phyloP scores from a whole-genome alignment of 2,329 filamentous ascomycete species.

The Diplodia corticola region DNA sequence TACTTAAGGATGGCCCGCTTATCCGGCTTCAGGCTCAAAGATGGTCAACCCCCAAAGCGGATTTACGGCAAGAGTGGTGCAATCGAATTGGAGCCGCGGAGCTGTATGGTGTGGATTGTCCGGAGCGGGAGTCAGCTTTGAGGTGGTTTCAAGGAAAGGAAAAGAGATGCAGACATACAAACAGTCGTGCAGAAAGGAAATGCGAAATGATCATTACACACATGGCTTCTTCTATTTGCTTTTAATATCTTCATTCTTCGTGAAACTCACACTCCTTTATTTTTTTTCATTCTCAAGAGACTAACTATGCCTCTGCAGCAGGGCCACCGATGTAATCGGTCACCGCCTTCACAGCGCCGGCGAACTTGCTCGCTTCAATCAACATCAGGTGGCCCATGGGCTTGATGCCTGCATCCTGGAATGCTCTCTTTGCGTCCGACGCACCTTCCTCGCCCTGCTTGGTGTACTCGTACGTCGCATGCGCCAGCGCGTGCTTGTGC shows the following conservation, averaged over 20 bases:
- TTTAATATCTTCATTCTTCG: neutral
- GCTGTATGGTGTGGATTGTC: neutral
- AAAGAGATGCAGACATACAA: neutral
- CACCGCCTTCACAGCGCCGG: constrained; percentile 72
- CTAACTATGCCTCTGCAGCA: constrained; percentile 5
- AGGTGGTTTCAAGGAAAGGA: neutral
- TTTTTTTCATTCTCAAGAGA: neutral
- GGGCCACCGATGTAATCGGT: constrained; percentile 62
- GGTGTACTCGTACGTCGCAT: constrained; percentile 73
- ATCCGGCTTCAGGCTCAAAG: neutral
- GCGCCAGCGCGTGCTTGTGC: constrained; percentile 70
- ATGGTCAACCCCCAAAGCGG: neutral
- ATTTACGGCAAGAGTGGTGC: neutral
- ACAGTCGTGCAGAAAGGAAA: neutral
- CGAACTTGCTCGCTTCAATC: constrained; percentile 78
- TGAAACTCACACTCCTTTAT: neutral
- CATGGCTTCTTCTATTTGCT: neutral
- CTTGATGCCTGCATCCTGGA: constrained; percentile 89
- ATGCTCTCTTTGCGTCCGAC: constrained; percentile 89
- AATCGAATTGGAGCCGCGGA: neutral
- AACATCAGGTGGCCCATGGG: constrained; percentile 82
- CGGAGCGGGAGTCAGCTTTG: neutral
- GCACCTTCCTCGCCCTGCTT: constrained; percentile 75
- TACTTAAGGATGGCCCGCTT: neutral
- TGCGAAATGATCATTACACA: neutral